Conservation (phyloP, 345 rosid genomes). For the Turnera subulata region DNA sequence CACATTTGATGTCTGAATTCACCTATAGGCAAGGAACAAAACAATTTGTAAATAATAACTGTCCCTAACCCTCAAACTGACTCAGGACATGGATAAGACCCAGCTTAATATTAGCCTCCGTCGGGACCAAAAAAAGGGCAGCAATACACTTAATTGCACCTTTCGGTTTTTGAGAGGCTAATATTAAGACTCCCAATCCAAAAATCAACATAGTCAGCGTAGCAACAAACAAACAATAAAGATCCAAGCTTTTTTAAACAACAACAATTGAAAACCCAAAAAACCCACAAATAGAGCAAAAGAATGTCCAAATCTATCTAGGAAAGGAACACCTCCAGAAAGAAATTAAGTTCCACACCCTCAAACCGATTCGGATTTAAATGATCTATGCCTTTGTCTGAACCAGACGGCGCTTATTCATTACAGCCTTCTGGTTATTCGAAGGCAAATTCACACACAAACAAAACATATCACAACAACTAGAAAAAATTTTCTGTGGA, state of each 20-base stretch:
- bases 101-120: too few relatives aligned
- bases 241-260: neutral
- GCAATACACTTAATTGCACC: too few relatives aligned
- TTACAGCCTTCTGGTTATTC: slow-evolving; percentile 21
- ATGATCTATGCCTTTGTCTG: slow-evolving; percentile 27
- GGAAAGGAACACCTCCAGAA: slow-evolving; percentile 17
- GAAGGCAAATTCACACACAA: neutral
- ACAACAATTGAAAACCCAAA: neutral
- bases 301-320: slow-evolving; percentile 23
- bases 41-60: too few relatives aligned
- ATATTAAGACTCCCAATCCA: too few relatives aligned
- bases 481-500: neutral
- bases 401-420: slow-evolving; percentile 9
- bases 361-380: slow-evolving; percentile 14
- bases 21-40: too few relatives aligned
- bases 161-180: too few relatives aligned
- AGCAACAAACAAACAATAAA: neutral
- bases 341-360: slow-evolving; percentile 14
- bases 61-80: too few relatives aligned
- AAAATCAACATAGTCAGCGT: too few relatives aligned
- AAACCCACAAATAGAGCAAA: neutral
- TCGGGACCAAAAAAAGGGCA: too few relatives aligned
- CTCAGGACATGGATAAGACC: too few relatives aligned
- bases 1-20: too few relatives aligned
- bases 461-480: neutral